Evolutionary conservation across 345 rosid species (phyloP).

Genomic region (Pugionium cornutum): DNA sequence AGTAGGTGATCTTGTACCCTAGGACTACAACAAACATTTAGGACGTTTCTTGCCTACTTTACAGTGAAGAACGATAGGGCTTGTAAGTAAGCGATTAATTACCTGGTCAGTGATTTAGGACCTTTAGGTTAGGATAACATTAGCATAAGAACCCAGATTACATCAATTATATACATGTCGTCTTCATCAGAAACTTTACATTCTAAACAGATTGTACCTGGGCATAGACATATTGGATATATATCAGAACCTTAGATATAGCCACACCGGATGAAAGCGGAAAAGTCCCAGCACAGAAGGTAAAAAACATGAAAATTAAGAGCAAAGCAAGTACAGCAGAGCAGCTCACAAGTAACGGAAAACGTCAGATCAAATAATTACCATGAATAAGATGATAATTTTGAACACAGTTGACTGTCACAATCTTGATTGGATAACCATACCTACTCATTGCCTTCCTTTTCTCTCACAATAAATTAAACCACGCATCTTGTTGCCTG

Average conservation of each 20-base stretch:
- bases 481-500: constrained; percentile 3
- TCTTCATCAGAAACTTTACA: neutral
- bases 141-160: constrained; percentile 12
- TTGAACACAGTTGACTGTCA: constrained; percentile 5
- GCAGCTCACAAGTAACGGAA: no score
- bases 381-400: constrained; percentile 16
- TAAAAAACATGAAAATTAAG: constrained; percentile 9
- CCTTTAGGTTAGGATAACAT: no score
- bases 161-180: neutral
- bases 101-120: no score
- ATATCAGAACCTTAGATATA: constrained; percentile 12
- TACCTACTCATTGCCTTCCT: neutral
- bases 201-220: constrained; percentile 23
- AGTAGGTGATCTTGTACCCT: no score
- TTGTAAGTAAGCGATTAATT: no score
- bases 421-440: neutral
- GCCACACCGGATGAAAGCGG: constrained; percentile 3
- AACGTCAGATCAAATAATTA: neutral
- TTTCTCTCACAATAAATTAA: constrained; percentile 16
- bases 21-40: no score
- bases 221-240: constrained; percentile 10
- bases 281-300: constrained; percentile 21
- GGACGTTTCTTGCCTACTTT: no score
- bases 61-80: no score
- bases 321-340: neutral